Conservation (phyloP, 2,329 filamentous ascomycete species). For the Arthrobotrys sinensis region DNA sequence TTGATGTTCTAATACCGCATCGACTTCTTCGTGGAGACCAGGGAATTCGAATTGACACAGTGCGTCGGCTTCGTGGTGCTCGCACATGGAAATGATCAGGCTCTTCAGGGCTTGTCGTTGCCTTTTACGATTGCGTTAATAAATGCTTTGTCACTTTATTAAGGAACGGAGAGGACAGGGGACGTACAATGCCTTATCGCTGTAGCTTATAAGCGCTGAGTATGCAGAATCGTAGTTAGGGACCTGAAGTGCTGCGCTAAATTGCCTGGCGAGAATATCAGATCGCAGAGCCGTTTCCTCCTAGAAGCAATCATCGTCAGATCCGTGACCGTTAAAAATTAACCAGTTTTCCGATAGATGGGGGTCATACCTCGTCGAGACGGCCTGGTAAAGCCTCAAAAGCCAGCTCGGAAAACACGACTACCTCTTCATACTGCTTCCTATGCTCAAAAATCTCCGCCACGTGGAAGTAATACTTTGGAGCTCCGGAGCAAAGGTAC, state of each 20-base stretch:
- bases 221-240: conserved; percentile 88
- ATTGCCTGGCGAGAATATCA: conserved; percentile 86
- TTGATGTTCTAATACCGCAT: conserved; percentile 81
- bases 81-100: conserved; percentile 79
- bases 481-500: conserved; percentile 79
- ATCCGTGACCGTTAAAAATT: conserved; percentile 62
- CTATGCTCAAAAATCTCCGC: conserved; percentile 84
- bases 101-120: conserved; percentile 80
- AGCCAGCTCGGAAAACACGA: conserved; percentile 74
- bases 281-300: conserved; percentile 70
- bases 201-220: conserved; percentile 80
- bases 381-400: conserved; percentile 30
- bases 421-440: conserved; percentile 83
- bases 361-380: conserved; percentile 48
- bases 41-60: conserved; percentile 85
- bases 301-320: conserved; percentile 28
- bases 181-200: conserved; percentile 75
- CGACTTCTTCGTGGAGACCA: conserved; percentile 82
- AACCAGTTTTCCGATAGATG: conserved; percentile 64
- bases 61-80: conserved; percentile 76
- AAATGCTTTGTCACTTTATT: not conserved
- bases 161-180: conserved; percentile 13
- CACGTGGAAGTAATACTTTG: conserved; percentile 89
- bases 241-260: conserved; percentile 83
- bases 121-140: conserved; percentile 63